Conservation (phyloP, 495 filamentous ascomycete genomes). For the Aspergillus cristatus region DNA sequence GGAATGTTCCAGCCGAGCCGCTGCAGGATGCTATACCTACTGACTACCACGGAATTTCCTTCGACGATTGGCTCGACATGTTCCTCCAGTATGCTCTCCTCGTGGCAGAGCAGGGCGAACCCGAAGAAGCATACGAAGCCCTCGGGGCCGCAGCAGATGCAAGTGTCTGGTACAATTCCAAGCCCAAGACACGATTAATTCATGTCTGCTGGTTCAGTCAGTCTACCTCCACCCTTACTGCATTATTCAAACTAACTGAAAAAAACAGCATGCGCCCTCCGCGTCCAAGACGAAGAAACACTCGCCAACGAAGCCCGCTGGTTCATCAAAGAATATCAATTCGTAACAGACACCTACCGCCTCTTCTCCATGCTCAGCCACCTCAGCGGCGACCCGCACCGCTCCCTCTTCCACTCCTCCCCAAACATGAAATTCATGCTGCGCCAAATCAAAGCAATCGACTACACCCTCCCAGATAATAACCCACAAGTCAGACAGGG, state of each 20-base stretch:
- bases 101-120: constrained; percentile 49
- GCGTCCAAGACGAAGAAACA: constrained; percentile 69
- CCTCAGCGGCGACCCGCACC: constrained; percentile 42
- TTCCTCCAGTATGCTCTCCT: constrained; percentile 77
- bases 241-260: no score
- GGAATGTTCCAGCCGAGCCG: constrained; percentile 17
- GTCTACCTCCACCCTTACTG: constrained; percentile 10
- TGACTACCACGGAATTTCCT: constrained; percentile 69
- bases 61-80: constrained; percentile 80
- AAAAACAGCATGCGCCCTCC: constrained; percentile 73
- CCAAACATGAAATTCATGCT: constrained; percentile 80
- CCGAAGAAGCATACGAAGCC: constrained; percentile 63
- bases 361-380: constrained; percentile 66
- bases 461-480: constrained; percentile 43
- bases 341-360: constrained; percentile 74
- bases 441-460: constrained; percentile 84
- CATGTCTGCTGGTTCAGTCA: constrained; percentile 73
- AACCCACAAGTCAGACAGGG: constrained; percentile 6
- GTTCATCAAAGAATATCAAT: constrained; percentile 81
- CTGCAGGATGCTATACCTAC: constrained; percentile 37
- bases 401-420: constrained; percentile 45
- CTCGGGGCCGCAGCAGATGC: constrained; percentile 65
- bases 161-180: constrained; percentile 66
- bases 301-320: constrained; percentile 57
- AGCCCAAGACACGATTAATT: constrained; percentile 57